Evolutionary conservation across 805 yeast species (phyloP), one percentile per base, ranked within the genome.

Genomic region (Candida saitoana): DNA sequence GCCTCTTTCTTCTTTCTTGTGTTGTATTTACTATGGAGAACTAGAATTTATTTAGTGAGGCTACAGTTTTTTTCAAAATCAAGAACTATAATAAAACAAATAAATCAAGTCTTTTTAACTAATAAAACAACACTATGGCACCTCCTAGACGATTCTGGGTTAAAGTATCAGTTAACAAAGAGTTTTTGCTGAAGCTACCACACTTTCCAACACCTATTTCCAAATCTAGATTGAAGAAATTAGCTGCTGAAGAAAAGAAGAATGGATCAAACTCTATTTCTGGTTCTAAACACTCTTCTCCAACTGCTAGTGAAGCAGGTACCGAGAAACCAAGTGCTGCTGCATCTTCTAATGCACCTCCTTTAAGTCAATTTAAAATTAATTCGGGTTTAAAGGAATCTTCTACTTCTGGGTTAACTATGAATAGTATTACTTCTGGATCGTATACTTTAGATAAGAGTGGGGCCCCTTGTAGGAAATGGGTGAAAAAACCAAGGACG

Each of bases 331-430:
- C 40, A 4, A 18, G 22, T 5, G 43, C 38, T 12, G 33, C 41
- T 19, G 36, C 40, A 27, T 20, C 32, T 12, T 16, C 29, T 29
- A 39, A 20, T 37, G 30, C 24, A n/a, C 31, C 24, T n/a, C 39
- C 41, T 16, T 44, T 44, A 29, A 50, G 53, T 39, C 52, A 51
- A 44, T 49, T 56, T 42, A 57, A 62, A 36, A 65, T 65, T 49
- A 67, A 66, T 44, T 59, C 67, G 4, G 73, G 71, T 2, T 54
- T 63, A 31, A 68, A 68, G 47, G 73, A 67, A 40, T 48, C 59
- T 42, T 62, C 70, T n/a, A 65, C 73, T 0, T 62, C 73, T 0
- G 73, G 73, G 0, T 56, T 68, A 38, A 56, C 69, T 3, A 60
- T 68, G 63, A 65, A 65, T 42, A 54, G 60, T 38, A 56, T 63